These are phyloP conservation scores for Macadamia tetraphylla DNA, from an alignment of 164 flowering plant genomes.

Conservation along the genomic window DNA sequence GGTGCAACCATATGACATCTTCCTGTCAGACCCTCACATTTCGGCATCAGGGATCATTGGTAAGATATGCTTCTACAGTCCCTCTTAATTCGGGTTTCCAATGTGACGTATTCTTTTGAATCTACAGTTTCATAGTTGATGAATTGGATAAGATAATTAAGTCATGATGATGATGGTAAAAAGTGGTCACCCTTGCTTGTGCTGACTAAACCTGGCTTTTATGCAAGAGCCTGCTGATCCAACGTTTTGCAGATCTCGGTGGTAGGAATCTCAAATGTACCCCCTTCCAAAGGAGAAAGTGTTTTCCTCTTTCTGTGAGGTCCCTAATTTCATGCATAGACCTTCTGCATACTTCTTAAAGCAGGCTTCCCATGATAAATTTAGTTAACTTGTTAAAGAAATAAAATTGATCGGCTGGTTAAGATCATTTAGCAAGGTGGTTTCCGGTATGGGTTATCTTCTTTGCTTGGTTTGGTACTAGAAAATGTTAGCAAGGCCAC, in stretches of 20 bases:
- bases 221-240: neutral
- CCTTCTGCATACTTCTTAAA: neutral
- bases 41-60: conserved; percentile 68
- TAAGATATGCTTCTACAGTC: conserved; percentile 21
- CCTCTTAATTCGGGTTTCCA: neutral
- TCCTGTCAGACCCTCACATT: conserved; percentile 72
- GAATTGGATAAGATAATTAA: neutral
- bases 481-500: neutral
- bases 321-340: neutral
- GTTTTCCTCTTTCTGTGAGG: neutral
- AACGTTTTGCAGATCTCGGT: neutral
- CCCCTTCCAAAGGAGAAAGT: neutral
- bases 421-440: too few species aligned
- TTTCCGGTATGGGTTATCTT: neutral
- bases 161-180: neutral
- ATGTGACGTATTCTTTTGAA: too few species aligned
- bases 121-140: too few species aligned
- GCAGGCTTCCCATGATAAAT: too few species aligned
- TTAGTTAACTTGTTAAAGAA: too few species aligned
- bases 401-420: too few species aligned
- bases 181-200: neutral
- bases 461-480: neutral
- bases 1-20: conserved; percentile 76
- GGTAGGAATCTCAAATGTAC: neutral
- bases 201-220: neutral